A percentile compares a stretch with the other conserved stretches of the same genome.
Evolutionary conservation across 1,284 basidiomycete species (phyloP).

Genomic region (Ustilago bromivora): DNA sequence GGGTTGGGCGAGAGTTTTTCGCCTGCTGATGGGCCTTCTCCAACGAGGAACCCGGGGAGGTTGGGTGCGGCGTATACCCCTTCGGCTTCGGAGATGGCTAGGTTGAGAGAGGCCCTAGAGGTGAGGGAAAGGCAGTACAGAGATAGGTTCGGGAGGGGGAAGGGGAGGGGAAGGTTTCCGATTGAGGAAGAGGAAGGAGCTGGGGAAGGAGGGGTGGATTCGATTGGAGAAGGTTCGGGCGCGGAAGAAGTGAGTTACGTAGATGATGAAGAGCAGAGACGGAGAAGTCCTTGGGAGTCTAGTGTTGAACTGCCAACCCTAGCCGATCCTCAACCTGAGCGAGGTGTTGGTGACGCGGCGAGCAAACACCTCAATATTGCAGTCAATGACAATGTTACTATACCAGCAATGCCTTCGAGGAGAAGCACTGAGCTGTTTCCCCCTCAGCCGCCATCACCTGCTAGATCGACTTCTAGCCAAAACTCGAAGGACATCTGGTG

Average conservation of each 20-base stretch:
- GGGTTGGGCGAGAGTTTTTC: constrained; percentile 24
- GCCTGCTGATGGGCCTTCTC: constrained; percentile 22
- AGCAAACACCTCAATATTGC: neutral
- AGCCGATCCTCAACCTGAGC: neutral
- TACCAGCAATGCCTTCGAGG: neutral
- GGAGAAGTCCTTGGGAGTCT: constrained; percentile 16
- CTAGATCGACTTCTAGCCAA: constrained; percentile 19
- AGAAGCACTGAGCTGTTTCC: neutral
- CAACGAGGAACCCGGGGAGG: constrained; percentile 20
- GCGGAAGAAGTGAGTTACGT: constrained; percentile 17
- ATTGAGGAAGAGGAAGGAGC: constrained; percentile 32
- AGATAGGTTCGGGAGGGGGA: constrained; percentile 21
- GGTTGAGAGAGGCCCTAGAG: constrained; percentile 42
- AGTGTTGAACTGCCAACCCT: constrained; percentile 18
- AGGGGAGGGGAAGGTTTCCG: constrained; percentile 15
- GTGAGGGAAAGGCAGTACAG: constrained; percentile 47
- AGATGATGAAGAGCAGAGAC: constrained; percentile 10
- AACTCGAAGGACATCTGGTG: constrained; percentile 34
- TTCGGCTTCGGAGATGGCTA: constrained; percentile 34
- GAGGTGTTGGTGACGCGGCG: neutral
- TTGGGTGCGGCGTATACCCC: constrained; percentile 32
- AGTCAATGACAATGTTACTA: neutral
- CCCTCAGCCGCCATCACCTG: constrained; percentile 20
- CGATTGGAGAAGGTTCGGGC: constrained; percentile 26
- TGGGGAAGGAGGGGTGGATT: neutral